Percentiles rank a stretch among this genome's conserved stretches.
Conservation (phyloP, 139 green algal species). For the Zygnema circumcarinatum region DNA sequence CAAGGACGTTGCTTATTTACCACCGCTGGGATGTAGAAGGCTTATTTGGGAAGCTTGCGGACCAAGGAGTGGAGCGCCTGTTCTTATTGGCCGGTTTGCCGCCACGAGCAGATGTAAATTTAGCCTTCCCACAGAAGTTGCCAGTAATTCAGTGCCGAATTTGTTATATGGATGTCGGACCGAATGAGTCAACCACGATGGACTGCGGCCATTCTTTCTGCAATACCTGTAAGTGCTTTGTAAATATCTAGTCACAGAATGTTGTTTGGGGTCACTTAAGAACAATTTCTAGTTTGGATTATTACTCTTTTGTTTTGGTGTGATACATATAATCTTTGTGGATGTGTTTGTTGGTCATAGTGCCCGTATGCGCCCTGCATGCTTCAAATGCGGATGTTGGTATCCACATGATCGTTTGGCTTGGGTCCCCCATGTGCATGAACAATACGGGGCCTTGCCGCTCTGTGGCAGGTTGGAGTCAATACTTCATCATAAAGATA, state of each 20-base stretch:
- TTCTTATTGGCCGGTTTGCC: slow-evolving; percentile 61
- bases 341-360: no score
- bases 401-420: no score
- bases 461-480: slow-evolving; percentile 72
- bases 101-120: slow-evolving; percentile 8
- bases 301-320: no score
- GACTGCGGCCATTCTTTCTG: slow-evolving; percentile 86
- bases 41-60: slow-evolving; percentile 68
- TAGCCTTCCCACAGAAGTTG: background rate
- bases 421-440: no score
- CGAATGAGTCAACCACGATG: slow-evolving; percentile 69
- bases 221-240: slow-evolving; percentile 68
- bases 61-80: slow-evolving; percentile 62
- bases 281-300: no score
- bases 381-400: no score
- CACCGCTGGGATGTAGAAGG: slow-evolving; percentile 77
- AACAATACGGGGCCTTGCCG: no score
- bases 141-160: background rate
- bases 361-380: no score
- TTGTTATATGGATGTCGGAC: background rate
- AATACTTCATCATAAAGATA: slow-evolving; percentile 81
- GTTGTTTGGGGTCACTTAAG: no score
- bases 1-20: slow-evolving; percentile 76
- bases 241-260: no score
- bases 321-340: no score